phyloP scores from a whole-genome alignment of 306 rosid genomes.

The Dicorynia guianensis region DNA sequence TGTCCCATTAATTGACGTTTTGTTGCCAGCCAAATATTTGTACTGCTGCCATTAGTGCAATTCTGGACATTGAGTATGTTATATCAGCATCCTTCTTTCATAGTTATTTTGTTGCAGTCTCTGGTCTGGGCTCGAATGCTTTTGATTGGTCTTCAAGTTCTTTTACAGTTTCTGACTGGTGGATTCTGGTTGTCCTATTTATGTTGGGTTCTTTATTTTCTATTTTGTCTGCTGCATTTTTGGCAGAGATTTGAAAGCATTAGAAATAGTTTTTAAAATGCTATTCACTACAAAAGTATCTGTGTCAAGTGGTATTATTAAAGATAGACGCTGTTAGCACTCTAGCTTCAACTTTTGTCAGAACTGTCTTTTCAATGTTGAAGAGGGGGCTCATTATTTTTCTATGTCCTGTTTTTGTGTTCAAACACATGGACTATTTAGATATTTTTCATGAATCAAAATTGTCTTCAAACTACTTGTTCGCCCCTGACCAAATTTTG shows the following conservation, averaged over 20 bases:
- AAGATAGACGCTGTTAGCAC: conserved; percentile 14
- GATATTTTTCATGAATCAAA: conserved; percentile 25
- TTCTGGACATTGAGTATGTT: too few relatives aligned
- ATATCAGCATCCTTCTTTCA: too few relatives aligned
- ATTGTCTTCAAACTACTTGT: conserved; percentile 9
- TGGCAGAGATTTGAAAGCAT: conserved; percentile 26
- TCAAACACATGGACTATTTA: conserved; percentile 8
- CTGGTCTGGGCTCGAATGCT: too few relatives aligned
- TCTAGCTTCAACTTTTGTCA: conserved; percentile 15
- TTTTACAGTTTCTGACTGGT: too few relatives aligned
- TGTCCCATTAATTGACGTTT: too few relatives aligned
- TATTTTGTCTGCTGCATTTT: not conserved
- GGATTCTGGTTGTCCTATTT: too few relatives aligned
- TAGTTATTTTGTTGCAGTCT: too few relatives aligned
- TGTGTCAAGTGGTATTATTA: conserved; percentile 1
- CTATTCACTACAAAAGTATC: conserved; percentile 10
- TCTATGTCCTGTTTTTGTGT: not conserved
- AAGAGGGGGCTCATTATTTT: conserved; percentile 13
- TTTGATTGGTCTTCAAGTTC: too few relatives aligned
- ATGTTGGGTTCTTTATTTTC: too few relatives aligned
- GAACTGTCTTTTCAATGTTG: not conserved
- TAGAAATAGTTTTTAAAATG: conserved; percentile 11
- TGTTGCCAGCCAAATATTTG: too few relatives aligned
- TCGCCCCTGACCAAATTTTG: not conserved
- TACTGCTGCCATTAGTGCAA: too few relatives aligned